Conservation (phyloP, 2,329 filamentous ascomycete species). For the Hirsutella minnesotensis region DNA sequence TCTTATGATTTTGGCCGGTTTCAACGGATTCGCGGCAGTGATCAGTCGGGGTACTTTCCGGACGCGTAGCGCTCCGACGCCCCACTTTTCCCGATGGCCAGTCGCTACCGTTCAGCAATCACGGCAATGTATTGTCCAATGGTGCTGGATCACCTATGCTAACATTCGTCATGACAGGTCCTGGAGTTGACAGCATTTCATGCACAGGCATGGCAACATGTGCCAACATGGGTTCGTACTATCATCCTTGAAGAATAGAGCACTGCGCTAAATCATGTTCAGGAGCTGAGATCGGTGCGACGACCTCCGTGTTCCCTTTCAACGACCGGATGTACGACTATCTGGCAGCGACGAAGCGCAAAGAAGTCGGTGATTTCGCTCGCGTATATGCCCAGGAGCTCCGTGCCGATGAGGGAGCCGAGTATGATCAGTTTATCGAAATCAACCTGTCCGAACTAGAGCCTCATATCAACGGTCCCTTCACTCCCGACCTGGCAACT, state of each 20-base stretch:
- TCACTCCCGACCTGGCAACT: constrained; percentile 89
- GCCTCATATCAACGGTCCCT: constrained; percentile 93
- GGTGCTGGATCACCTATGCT: not conserved
- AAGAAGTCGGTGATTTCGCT: constrained; percentile 81
- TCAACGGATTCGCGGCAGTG: too few species aligned
- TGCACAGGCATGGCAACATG: constrained; percentile 89
- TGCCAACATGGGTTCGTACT: constrained; percentile 59
- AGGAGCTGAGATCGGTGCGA: constrained; percentile 75
- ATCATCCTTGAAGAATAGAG: too few species aligned
- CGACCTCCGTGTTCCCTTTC: constrained; percentile 90
- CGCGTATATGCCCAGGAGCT: constrained; percentile 79
- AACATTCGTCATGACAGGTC: constrained; percentile 42
- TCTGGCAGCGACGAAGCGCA: constrained; percentile 80
- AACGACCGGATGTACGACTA: constrained; percentile 86
- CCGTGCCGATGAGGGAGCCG: constrained; percentile 63
- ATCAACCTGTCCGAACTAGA: constrained; percentile 86
- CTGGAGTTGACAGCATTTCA: constrained; percentile 79
- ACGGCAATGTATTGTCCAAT: too few species aligned
- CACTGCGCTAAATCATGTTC: constrained; percentile 42
- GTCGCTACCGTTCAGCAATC: too few species aligned
- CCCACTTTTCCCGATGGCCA: too few species aligned
- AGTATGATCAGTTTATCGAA: constrained; percentile 84
- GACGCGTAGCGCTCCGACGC: too few species aligned
- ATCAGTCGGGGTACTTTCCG: too few species aligned
- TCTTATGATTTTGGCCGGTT: too few species aligned